A percentile compares a stretch with the other conserved stretches of the same genome.
These are phyloP conservation scores for Micromonas pusilla DNA, from an alignment of 139 green algal species.

Conservation along the genomic window DNA sequence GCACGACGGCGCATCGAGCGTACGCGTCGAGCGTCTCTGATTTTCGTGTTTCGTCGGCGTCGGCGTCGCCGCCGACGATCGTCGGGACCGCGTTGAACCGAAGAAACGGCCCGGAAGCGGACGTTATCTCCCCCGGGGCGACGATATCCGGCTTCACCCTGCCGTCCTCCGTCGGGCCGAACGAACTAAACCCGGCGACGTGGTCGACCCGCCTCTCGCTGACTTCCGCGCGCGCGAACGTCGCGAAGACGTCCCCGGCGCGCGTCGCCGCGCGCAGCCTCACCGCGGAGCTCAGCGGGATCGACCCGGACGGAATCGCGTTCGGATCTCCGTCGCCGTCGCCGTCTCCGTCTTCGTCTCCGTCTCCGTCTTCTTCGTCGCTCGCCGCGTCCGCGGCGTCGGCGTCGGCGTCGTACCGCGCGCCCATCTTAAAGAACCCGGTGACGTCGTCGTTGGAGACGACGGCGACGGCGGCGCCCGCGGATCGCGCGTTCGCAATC, in stretches of 20 bases:
- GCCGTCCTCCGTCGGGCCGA: slow-evolving; percentile 43
- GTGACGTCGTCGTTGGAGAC: slow-evolving; percentile 59
- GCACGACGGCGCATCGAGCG: not conserved
- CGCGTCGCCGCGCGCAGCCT: not conserved
- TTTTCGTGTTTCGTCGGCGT: too few relatives aligned
- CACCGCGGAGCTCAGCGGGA: not conserved
- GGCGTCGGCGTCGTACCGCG: not conserved
- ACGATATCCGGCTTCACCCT: slow-evolving; percentile 45
- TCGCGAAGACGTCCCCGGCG: not conserved
- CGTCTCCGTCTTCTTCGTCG: too few relatives aligned
- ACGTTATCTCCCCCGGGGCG: slow-evolving; percentile 26
- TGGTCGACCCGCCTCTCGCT: slow-evolving; percentile 5
- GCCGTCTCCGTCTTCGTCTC: too few relatives aligned
- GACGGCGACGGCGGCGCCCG: slow-evolving; percentile 57
- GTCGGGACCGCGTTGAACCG: too few relatives aligned
- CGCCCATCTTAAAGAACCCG: slow-evolving; percentile 32
- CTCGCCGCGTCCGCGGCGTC: too few relatives aligned
- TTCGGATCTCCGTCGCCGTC: not conserved
- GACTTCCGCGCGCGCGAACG: not conserved
- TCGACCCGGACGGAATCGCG: not conserved
- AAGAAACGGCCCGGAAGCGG: too few relatives aligned
- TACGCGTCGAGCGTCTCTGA: not conserved
- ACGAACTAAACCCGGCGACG: slow-evolving; percentile 38
- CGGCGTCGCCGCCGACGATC: not conserved
- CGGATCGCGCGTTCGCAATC: slow-evolving; percentile 41